Evolutionary conservation across 208 protist genomes (phyloP), one percentile per base, ranked within the genome.

Genomic region (Trypanosoma grayi): DNA sequence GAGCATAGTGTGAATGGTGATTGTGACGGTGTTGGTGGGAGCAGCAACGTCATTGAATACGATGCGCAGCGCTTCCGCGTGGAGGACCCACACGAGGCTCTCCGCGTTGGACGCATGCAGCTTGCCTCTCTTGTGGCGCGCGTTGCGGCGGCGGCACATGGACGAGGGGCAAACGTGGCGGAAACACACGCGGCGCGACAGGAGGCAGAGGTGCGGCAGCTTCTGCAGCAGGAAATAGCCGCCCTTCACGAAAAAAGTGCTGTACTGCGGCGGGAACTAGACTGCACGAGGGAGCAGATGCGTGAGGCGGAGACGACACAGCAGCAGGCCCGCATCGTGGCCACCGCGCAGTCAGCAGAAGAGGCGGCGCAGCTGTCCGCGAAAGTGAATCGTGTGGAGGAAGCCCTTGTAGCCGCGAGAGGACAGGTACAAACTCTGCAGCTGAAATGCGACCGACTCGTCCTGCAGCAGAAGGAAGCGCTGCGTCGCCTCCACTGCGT

Each of bases 11-110:
- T 39, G 28, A 33, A 51, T 60, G 31, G 10, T 39, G 44, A 40
- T 13, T 8, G 39, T 41, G 31, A 41, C 40, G 18, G 25, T 45
- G 37, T 9, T 7, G 22, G 25, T 44, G 24, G 3, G 25, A 33
- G 4, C 7, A 46, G 22, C 10, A 36, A n/a, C n/a, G n/a, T n/a
- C n/a, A n/a, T n/a, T n/a, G n/a, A 66, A 30, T 14, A 20, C 20
- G 36, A 40, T 8, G 18, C 22, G 22, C 10, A 13, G 6, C n/a
- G 9, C 36, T 27, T 58, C 27, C 8, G n/a, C 7, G 40, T 59
- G 30, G 25, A 11, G 10, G 43, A 46, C 22, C 51, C 52, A 28
- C 28, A 59, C 1, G 51, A 67, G 20, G 60, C 60, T 41, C 39
- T 59, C n/a, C n/a, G 18, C 25, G 1, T 28, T 44, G 60, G 40